phyloP scores from a whole-genome alignment of 2,329 filamentous ascomycete genomes.

The Westerdykella sp. region DNA sequence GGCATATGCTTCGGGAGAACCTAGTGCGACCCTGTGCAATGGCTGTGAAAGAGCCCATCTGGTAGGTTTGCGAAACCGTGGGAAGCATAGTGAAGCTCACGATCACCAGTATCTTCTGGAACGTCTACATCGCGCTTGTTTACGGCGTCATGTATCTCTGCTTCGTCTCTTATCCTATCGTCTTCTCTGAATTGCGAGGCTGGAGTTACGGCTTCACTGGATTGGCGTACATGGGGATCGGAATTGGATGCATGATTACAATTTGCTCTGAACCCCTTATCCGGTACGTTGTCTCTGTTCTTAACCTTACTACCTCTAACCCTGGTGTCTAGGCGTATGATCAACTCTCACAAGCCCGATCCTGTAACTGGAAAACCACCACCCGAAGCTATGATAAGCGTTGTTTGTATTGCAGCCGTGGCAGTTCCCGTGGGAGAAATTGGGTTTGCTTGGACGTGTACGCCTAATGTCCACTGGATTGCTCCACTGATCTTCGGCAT shows the following conservation, averaged over 20 bases:
- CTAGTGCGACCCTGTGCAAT: constrained; percentile 72
- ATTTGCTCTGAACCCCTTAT: constrained; percentile 60
- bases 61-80: constrained; percentile 44
- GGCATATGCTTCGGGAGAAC: constrained; percentile 64
- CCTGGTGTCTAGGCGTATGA: constrained; percentile 52
- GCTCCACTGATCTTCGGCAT: constrained; percentile 70
- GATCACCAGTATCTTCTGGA: constrained; percentile 61
- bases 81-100: constrained; percentile 3
- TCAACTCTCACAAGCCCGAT: constrained; percentile 69
- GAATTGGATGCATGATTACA: constrained; percentile 50
- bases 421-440: constrained; percentile 73
- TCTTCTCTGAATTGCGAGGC: constrained; percentile 68
- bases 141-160: constrained; percentile 86
- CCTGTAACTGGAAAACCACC: constrained; percentile 65
- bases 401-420: constrained; percentile 72
- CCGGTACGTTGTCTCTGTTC: neutral
- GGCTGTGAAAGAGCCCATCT: constrained; percentile 77
- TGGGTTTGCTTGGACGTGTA: constrained; percentile 79
- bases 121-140: constrained; percentile 65
- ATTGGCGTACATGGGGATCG: constrained; percentile 70
- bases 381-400: constrained; percentile 74
- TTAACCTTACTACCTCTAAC: too few relatives aligned
- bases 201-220: constrained; percentile 70
- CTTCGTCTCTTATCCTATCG: constrained; percentile 84
- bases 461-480: constrained; percentile 79